These are phyloP conservation scores for Calonectria montana DNA, from an alignment of 2,329 filamentous ascomycete genomes.

Conservation along the genomic window DNA sequence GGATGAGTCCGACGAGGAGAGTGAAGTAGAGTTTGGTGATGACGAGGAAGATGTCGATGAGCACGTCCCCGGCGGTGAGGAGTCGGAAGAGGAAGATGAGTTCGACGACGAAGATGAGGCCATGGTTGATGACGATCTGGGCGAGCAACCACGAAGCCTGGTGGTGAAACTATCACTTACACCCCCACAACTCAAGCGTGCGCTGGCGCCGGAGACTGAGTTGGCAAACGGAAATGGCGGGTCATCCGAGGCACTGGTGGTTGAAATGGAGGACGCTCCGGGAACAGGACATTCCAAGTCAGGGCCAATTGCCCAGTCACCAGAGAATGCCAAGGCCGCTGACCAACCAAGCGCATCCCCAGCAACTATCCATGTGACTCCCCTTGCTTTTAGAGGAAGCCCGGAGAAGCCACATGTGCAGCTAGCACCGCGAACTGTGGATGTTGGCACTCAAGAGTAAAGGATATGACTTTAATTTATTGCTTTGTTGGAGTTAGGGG, in stretches of 20 bases:
- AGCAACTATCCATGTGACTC: conserved; percentile 51
- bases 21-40: conserved; percentile 80
- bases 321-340: conserved; percentile 13
- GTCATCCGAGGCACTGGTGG: conserved; percentile 23
- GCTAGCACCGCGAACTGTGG: conserved; percentile 44
- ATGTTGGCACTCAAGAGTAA: conserved; percentile 47
- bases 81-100: conserved; percentile 69
- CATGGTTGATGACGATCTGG: conserved; percentile 65
- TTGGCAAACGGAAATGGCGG: conserved; percentile 28
- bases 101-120: conserved; percentile 70
- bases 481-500: conserved; percentile 42
- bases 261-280: conserved; percentile 44
- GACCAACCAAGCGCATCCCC: conserved; percentile 43
- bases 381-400: conserved; percentile 70
- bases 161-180: conserved; percentile 78
- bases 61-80: conserved; percentile 70
- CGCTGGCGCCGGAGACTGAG: conserved; percentile 39
- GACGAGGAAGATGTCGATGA: conserved; percentile 79
- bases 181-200: conserved; percentile 51
- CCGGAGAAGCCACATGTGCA: conserved; percentile 65
- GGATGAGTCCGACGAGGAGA: conserved; percentile 73
- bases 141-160: conserved; percentile 67
- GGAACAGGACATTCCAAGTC: conserved; percentile 3
- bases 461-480: conserved; percentile 24
- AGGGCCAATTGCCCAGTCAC: conserved; percentile 19